phyloP scores from a whole-genome alignment of 352 stramenopile species.

The Globisporangium uncinulatum region DNA sequence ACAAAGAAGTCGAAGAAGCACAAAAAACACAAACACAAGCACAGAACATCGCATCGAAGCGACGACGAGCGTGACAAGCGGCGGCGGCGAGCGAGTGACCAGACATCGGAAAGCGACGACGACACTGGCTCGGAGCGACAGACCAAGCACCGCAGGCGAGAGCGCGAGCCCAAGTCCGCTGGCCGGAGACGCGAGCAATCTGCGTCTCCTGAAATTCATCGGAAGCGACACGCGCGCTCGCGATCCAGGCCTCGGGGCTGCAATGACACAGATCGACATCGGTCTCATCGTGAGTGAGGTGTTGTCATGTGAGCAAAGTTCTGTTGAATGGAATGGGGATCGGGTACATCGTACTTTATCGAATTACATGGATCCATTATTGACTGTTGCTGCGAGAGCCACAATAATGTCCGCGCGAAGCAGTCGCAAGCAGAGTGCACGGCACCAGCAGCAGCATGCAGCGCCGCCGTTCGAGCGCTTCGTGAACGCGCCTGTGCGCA shows the following conservation, averaged over 20 bases:
- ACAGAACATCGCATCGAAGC: background rate
- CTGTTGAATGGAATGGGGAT: no score
- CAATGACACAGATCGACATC: background rate
- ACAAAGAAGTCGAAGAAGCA: conserved; percentile 18
- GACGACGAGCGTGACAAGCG: background rate
- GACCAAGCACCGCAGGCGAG: background rate
- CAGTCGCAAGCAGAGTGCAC: conserved; percentile 4
- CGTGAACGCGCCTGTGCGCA: conserved; percentile 38
- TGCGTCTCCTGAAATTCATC: no score
- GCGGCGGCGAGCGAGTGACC: background rate
- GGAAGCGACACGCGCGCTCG: background rate
- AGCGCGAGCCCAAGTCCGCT: background rate
- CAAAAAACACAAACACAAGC: conserved; percentile 11
- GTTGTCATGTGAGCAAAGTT: no score
- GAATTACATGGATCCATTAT: background rate
- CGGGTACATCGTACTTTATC: background rate
- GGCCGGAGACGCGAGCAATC: background rate
- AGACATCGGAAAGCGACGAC: background rate
- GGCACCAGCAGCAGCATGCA: conserved; percentile 9
- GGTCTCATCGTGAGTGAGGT: background rate
- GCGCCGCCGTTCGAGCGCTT: conserved; percentile 21
- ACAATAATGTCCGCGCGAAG: background rate
- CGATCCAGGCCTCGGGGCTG: background rate
- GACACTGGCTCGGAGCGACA: no score
- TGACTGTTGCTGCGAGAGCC: background rate